Base-by-base conservation (phyloP, 192 early-diverging fungal genomes). In the Coemansia sp. region DNA sequence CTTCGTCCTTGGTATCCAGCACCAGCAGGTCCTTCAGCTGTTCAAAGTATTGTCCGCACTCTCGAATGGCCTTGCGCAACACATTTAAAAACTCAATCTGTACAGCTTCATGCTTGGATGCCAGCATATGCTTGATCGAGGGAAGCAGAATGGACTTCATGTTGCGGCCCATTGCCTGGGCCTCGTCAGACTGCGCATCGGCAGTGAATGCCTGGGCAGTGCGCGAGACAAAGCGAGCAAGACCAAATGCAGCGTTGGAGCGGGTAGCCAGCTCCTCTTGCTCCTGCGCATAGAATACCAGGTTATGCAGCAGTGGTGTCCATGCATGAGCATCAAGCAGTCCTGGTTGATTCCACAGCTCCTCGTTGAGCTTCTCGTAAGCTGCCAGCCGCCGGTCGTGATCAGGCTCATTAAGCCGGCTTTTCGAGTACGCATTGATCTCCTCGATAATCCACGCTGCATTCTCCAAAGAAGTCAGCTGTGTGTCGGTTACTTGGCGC, bases 261-360 rank as follows among this genome's bases (percentile, higher is more conserved):
- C 96, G 84, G 34, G 94, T 87, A 0, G 93, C 88, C 66, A 90
- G 85, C 67, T 99, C 96, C 40, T 90, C 88, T 7, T 68, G 58
- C 53, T 95, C 92, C 40, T 89, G 88, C 39, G 93, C 81, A 56
- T 79, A 88, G 63, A 83, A 91, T 18, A 92, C 45, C 41, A 96
- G 82, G 61, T 95, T 96, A 66, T 94, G 84, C 3, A 99, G 75
- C 11, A 99, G 47, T 15, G 97, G 95, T 0, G 90, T 64, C 94
- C 96, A 97, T 40, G 94, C 87, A 8, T 68, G 59, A 14, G 81
- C 62, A 38, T 82, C 80, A n/a, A 96, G 74, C 7, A 69, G 61
- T 6, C 50, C 64, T 9, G 54, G 21, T 11, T 52, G 37, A 26
- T 60, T 49, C 73, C 90, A 91, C 16, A 88, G 61, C 1, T 83